Base-by-base conservation (phyloP, 2,329 filamentous ascomycete species). In the Ascosphaera apis region DNA sequence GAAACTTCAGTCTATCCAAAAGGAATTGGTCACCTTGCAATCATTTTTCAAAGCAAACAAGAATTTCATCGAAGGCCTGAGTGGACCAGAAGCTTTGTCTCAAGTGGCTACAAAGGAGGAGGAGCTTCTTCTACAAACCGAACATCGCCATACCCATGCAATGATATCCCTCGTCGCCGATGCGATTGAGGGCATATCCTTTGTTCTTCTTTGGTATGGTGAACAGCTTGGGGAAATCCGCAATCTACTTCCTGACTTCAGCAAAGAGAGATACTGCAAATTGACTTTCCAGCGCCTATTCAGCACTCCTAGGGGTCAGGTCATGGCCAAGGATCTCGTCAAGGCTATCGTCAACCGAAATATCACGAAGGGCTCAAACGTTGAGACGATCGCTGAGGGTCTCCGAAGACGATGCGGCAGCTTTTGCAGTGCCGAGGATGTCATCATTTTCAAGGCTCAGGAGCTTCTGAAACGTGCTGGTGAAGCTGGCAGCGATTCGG, bases 311-410 rank as follows among this genome's bases (percentile, higher is more conserved):
- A 66, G 72, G 13, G 88, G 88, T 21, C 82, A 82, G 46, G 82
- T 92, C 8, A 68, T 95, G 16, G 91, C 86, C 2, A 93, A 92
- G 54, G 69, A 92, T 37, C 65, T 98, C 1, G 88, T 98, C 38
- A 98, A 95, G 54, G 83, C 86, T 1, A 95, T 98, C 48, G 88
- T 98, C 37, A 95, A 95, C 53, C 75, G 84, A 48, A 98, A 92
- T 53, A 98, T 98, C 46, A 79, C 86, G 39, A 92, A 82, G 48
- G 88, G 91, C 7, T 86, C 84, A 3, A 98, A 95, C 43, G 86
- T 98, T 15, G 91, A 98, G 57, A 93, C 84, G 0, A 83, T 98
- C 16, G 86, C 88, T 0, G 88, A 98, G 54, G 82, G 84, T n/a
- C 61, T 98, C 35, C 71, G 88, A 33, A 69, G 88, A 46, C 72